Evolutionary conservation across 768 basidiomycete species (phyloP), one percentile per base, ranked within the genome.

Genomic region (Strobilomyces dryophilus): DNA sequence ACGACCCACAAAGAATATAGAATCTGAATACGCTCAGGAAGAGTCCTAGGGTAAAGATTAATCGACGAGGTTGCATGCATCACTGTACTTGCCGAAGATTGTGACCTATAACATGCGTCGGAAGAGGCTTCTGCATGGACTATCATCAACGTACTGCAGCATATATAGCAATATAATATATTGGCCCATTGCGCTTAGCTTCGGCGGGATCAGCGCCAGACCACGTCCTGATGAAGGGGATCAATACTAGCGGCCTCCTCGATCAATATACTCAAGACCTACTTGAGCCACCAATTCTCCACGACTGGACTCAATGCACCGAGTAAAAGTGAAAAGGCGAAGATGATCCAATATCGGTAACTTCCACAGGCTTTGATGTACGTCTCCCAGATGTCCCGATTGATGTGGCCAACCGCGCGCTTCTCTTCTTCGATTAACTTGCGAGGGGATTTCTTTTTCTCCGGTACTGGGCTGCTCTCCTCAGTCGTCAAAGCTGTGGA

Each of bases 341-440:
- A 87, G 7, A 80, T 14, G 2, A 66, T 43, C 89, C 89, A 89
- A 62, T 77, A 85, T 61, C 60, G 59, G 53, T 64, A 71, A 61
- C 68, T 77, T 31, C 82, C 82, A 57, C 76, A 76, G 0, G 79
- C 78, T 32, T 60, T 61, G 57, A 85, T 66, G 54, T 86, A 86
- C 0, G 75, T 76, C 40, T 69, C 60, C 89, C 89, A 92, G 20
- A 90, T 80, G 36, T 81, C 79, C 52, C 75, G 71, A 45, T 79
- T 70, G 49, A 92, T 87, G 43, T 84, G 77, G 4, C 89, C 89
- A 40, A 83, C 81, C 1, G 85, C 87, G n/a, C 89, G 78, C 55
- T 79, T 81, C 66, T 91, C 89, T 61, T 91, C 89, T 61, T 95
- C 92, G 7, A 95, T 74, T 43, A 95, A 77, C 66, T 94, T 95